These are phyloP conservation scores for Zygoascus ofunaensis DNA, from an alignment of 805 yeast genomes.

Conservation along the genomic window DNA sequence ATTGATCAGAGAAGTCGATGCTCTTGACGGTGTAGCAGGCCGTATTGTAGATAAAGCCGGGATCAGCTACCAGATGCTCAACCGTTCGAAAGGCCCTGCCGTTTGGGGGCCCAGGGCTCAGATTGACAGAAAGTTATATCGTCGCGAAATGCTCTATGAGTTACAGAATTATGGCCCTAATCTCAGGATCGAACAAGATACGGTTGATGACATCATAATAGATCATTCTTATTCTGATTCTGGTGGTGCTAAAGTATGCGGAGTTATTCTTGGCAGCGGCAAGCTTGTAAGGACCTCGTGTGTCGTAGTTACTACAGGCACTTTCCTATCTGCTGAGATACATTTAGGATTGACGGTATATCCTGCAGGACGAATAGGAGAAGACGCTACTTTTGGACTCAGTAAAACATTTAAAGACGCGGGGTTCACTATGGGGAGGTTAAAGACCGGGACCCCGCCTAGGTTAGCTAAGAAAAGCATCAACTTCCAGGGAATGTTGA, in stretches of 20 bases:
- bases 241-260: slow-evolving; percentile 42
- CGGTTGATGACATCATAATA: slow-evolving; percentile 76
- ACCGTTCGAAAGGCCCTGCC: slow-evolving; percentile 85
- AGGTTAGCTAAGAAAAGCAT: slow-evolving; percentile 67
- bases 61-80: slow-evolving; percentile 78
- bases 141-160: slow-evolving; percentile 66
- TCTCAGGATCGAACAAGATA: slow-evolving; percentile 55
- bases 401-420: slow-evolving; percentile 66
- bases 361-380: slow-evolving; percentile 94
- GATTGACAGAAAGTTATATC: slow-evolving; percentile 76
- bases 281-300: slow-evolving; percentile 46
- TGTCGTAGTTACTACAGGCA: slow-evolving; percentile 91
- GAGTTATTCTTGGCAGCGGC: slow-evolving; percentile 69
- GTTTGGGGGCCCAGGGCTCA: slow-evolving; percentile 99
- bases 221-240: slow-evolving; percentile 26
- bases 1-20: slow-evolving; percentile 84
- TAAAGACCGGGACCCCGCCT: slow-evolving; percentile 98
- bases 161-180: slow-evolving; percentile 46
- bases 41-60: slow-evolving; percentile 88
- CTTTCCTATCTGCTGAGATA: slow-evolving; percentile 88
- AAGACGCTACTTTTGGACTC: slow-evolving; percentile 81
- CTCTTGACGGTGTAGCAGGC: slow-evolving; percentile 86
- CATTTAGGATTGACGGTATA: slow-evolving; percentile 74
- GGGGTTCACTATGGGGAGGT: slow-evolving; percentile 77
- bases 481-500: slow-evolving; percentile 50